These are phyloP conservation scores for peach (Prunus persica) DNA, from an alignment of 306 rosid genomes.

Conservation along the genomic window DNA sequence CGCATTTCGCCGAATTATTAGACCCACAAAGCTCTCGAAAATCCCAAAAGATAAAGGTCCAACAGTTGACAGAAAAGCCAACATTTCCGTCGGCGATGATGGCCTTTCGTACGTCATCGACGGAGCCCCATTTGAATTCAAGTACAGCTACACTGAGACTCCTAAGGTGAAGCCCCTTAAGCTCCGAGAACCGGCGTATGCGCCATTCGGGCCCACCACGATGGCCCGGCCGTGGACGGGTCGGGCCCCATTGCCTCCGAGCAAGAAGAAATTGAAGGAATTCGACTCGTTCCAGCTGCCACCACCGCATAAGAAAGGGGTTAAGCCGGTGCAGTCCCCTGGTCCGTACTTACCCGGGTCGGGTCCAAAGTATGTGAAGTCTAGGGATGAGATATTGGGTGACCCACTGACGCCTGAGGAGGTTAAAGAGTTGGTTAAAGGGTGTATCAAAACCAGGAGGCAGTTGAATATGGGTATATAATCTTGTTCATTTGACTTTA, in stretches of 20 bases:
- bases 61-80: slow-evolving; percentile 28
- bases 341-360: slow-evolving; percentile 78
- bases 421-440: slow-evolving; percentile 38
- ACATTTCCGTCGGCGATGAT: slow-evolving; percentile 55
- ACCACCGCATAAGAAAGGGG: slow-evolving; percentile 80
- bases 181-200: slow-evolving; percentile 66
- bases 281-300: slow-evolving; percentile 82
- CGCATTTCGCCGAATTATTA: slow-evolving; percentile 37
- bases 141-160: slow-evolving; percentile 92
- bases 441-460: slow-evolving; percentile 47
- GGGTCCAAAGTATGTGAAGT: slow-evolving; percentile 53
- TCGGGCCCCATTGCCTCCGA: slow-evolving; percentile 72
- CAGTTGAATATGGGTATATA: slow-evolving; percentile 64
- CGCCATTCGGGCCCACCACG: slow-evolving; percentile 72
- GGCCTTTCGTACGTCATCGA: slow-evolving; percentile 53
- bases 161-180: slow-evolving; percentile 69
- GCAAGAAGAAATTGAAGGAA: slow-evolving; percentile 71
- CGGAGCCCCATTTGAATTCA: slow-evolving; percentile 91
- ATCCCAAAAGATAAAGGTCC: slow-evolving; percentile 22
- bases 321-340: slow-evolving; percentile 80
- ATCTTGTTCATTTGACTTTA: background rate
- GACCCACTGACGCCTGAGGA: slow-evolving; percentile 73
- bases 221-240: slow-evolving; percentile 86
- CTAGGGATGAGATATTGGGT: slow-evolving; percentile 79
- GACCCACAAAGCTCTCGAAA: slow-evolving; percentile 24